phyloP scores from a whole-genome alignment of 1,284 basidiomycete species.

The Wallemia hederae region DNA sequence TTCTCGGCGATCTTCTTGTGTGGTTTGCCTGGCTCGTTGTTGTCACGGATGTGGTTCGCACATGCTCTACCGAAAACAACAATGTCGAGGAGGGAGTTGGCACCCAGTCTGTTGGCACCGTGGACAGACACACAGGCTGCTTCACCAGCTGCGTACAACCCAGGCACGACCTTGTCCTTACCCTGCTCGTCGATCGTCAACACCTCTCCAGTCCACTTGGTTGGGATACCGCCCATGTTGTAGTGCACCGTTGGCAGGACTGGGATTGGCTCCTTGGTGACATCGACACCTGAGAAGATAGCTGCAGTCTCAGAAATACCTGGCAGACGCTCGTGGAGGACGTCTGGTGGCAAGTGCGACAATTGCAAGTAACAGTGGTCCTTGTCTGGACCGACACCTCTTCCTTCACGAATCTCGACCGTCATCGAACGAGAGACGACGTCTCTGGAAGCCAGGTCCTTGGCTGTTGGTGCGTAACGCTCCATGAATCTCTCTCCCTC shows the following conservation, averaged over 20 bases:
- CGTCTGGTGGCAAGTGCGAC: slow-evolving; percentile 81
- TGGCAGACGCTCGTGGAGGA: slow-evolving; percentile 87
- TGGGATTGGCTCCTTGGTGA: slow-evolving; percentile 96
- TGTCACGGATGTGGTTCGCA: slow-evolving; percentile 91
- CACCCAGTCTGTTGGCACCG: slow-evolving; percentile 95
- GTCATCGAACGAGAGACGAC: slow-evolving; percentile 99
- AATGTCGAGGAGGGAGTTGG: slow-evolving; percentile 94
- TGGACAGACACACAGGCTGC: slow-evolving; percentile 97
- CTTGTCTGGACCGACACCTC: slow-evolving; percentile 94
- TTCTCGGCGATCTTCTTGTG: slow-evolving; percentile 71
- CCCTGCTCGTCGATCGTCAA: slow-evolving; percentile 58
- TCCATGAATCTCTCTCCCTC: slow-evolving; percentile 99
- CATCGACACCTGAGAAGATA: slow-evolving; percentile 97
- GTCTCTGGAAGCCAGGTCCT: slow-evolving; percentile 96
- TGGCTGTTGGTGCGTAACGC: slow-evolving; percentile 94
- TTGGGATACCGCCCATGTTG: slow-evolving; percentile 98
- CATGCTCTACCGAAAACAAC: slow-evolving; percentile 98
- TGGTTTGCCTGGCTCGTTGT: slow-evolving; percentile 56
- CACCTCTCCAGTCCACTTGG: slow-evolving; percentile 93
- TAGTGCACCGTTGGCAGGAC: slow-evolving; percentile 90
- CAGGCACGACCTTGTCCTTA: slow-evolving; percentile 81
- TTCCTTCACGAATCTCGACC: slow-evolving; percentile 91
- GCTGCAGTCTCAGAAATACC: slow-evolving; percentile 99
- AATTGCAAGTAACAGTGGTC: slow-evolving; percentile 95
- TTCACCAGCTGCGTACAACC: slow-evolving; percentile 94